A percentile compares a stretch with the other conserved stretches of the same genome.
These are phyloP conservation scores for Ensete glaucum DNA, from an alignment of 176 grass and related monocot species.

Conservation along the genomic window DNA sequence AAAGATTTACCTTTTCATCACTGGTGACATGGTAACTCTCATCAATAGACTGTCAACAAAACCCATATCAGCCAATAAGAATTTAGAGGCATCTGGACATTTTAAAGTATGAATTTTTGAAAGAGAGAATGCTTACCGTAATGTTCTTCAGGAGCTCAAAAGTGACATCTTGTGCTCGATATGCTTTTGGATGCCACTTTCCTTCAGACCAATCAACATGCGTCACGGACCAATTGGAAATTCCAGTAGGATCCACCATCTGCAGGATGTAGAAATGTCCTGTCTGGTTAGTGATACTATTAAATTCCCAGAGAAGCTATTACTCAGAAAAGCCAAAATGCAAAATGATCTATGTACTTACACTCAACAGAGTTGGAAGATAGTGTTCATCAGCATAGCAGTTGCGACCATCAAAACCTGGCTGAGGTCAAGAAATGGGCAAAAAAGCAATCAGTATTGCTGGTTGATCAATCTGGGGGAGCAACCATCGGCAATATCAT, in stretches of 20 bases:
- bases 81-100: background rate
- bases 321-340: conserved; percentile 3
- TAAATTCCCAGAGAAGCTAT: conserved; percentile 9
- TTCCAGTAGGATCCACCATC: conserved; percentile 93
- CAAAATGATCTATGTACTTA: conserved; percentile 34
- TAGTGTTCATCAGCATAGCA: conserved; percentile 99
- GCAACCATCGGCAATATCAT: background rate
- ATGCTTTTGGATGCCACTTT: conserved; percentile 95
- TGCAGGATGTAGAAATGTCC: background rate
- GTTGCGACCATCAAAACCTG: conserved; percentile 65
- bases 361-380: conserved; percentile 84
- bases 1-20: conserved; percentile 53
- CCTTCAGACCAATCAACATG: conserved; percentile 95
- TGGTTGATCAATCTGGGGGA: background rate
- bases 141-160: conserved; percentile 78
- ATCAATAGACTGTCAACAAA: conserved; percentile 51
- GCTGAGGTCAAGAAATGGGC: conserved; percentile 32
- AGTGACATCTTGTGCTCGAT: conserved; percentile 62
- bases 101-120: background rate
- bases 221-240: conserved; percentile 90
- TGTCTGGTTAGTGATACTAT: conserved; percentile 2
- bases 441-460: background rate
- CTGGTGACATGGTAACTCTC: conserved; percentile 73
- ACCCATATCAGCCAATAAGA: background rate
- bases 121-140: conserved; percentile 42